Evolutionary conservation across 2,329 filamentous ascomycete species (phyloP).

Genomic region (Fusarium chuoi): DNA sequence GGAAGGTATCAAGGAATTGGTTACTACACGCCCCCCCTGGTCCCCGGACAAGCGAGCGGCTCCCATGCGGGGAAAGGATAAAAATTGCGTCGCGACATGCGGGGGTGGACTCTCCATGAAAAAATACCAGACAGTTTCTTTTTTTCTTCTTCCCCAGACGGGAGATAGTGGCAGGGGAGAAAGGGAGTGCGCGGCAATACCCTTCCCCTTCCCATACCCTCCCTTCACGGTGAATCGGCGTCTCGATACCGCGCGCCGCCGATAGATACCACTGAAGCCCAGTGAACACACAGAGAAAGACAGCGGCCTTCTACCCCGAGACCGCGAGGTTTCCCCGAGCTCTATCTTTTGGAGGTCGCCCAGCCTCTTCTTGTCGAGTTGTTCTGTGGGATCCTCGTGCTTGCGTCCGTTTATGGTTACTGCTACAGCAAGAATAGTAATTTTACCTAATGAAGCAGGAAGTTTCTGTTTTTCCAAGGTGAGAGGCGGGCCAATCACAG

Average conservation of each 20-base stretch:
- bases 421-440: slow-evolving; percentile 13
- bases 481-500: slow-evolving; percentile 35
- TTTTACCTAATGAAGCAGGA: slow-evolving; percentile 38
- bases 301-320: slow-evolving; percentile 12
- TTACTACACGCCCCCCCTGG: slow-evolving; percentile 25
- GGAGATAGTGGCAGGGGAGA: slow-evolving; percentile 1
- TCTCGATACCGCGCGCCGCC: slow-evolving; percentile 29
- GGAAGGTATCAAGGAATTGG: not conserved
- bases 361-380: not conserved
- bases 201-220: slow-evolving; percentile 4
- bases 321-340: slow-evolving; percentile 36
- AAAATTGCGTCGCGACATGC: slow-evolving; percentile 32
- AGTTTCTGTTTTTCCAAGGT: slow-evolving; percentile 10
- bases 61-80: slow-evolving; percentile 38
- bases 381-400: not conserved
- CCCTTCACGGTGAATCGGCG: slow-evolving; percentile 28
- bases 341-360: not conserved
- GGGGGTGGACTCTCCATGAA: slow-evolving; percentile 34
- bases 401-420: slow-evolving; percentile 7
- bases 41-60: slow-evolving; percentile 35
- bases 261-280: slow-evolving; percentile 12
- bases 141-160: slow-evolving; percentile 27
- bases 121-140: slow-evolving; percentile 1
- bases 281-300: not conserved
- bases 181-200: not conserved